Conservation (phyloP, 2,329 filamentous ascomycete genomes). For the Alternaria infectoria region DNA sequence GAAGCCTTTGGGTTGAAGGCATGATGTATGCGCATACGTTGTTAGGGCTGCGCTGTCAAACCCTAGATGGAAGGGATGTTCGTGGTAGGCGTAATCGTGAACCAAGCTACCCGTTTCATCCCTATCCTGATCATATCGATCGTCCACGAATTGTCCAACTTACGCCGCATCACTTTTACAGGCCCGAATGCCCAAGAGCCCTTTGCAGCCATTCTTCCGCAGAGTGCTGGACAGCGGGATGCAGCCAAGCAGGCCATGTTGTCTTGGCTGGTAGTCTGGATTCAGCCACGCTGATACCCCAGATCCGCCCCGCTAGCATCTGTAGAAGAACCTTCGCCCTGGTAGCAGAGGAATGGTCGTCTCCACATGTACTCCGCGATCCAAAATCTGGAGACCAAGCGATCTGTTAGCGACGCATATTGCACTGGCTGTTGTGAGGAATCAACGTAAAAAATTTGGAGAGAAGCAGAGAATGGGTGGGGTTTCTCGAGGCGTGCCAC, state of each 20-base stretch:
- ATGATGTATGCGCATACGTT: conserved; percentile 1
- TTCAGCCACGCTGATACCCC: conserved; percentile 40
- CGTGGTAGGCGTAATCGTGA: conserved; percentile 3
- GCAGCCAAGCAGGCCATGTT: conserved; percentile 35
- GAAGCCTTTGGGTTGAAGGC: conserved; percentile 5
- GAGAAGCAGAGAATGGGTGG: neutral
- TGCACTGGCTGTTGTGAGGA: neutral
- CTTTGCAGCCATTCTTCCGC: conserved; percentile 7
- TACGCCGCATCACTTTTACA: neutral
- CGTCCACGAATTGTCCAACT: neutral
- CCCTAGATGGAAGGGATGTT: conserved; percentile 3
- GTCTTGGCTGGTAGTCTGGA: conserved; percentile 43
- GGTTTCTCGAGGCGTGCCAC: conserved; percentile 6
- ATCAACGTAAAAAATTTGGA: neutral
- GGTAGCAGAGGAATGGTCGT: conserved; percentile 2
- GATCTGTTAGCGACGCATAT: neutral
- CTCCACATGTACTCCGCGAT: neutral
- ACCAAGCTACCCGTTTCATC: conserved; percentile 9
- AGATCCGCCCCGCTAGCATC: conserved; percentile 16
- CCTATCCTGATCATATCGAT: neutral
- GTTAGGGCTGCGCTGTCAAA: conserved; percentile 3
- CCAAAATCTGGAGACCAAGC: neutral
- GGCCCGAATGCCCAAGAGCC: neutral
- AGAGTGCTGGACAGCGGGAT: conserved; percentile 15
- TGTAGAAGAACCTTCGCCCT: conserved; percentile 3